Percentiles rank a stretch among this genome's conserved stretches.
phyloP scores from a whole-genome alignment of 2,329 filamentous ascomycete species.

The Fusarium sp. region DNA sequence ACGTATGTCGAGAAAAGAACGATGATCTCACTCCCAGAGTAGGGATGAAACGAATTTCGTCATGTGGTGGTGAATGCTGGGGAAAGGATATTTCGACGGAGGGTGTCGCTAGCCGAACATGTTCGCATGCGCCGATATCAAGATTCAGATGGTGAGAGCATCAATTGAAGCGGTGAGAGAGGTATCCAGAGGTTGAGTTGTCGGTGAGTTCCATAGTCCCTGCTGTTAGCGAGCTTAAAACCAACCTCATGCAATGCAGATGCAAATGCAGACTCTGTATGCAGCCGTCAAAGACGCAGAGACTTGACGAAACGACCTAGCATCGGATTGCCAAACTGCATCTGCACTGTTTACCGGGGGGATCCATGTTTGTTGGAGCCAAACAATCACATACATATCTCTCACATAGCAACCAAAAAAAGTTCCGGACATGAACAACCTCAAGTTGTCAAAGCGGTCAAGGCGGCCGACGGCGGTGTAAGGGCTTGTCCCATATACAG shows the following conservation, averaged over 20 bases:
- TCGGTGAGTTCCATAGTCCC: constrained; percentile 29
- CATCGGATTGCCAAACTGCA: constrained; percentile 30
- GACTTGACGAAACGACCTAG: constrained; percentile 11
- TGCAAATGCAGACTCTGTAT: constrained; percentile 15
- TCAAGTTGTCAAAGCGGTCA: constrained; percentile 28
- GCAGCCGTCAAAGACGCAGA: constrained; percentile 35
- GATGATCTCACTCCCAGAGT: constrained; percentile 28
- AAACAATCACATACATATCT: constrained; percentile 25
- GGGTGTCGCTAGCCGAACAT: background rate
- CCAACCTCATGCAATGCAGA: constrained; percentile 25
- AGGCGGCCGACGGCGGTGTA: constrained; percentile 31
- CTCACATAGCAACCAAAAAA: constrained; percentile 33
- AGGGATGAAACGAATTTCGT: constrained; percentile 29
- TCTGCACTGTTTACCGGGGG: constrained; percentile 20
- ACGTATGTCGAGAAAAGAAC: constrained; percentile 22
- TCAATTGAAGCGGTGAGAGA: constrained; percentile 36
- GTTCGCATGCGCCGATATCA: background rate
- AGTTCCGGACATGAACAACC: constrained; percentile 20
- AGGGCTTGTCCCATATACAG: constrained; percentile 9
- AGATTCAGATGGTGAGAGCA: background rate
- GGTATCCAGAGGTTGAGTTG: constrained; percentile 16
- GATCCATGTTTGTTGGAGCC: constrained; percentile 21
- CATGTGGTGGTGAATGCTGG: constrained; percentile 17
- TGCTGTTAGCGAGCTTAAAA: constrained; percentile 16
- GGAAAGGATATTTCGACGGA: constrained; percentile 13